Base-by-base conservation (phyloP, 331 rosid species). In the Erythrophleum ivorense region DNA sequence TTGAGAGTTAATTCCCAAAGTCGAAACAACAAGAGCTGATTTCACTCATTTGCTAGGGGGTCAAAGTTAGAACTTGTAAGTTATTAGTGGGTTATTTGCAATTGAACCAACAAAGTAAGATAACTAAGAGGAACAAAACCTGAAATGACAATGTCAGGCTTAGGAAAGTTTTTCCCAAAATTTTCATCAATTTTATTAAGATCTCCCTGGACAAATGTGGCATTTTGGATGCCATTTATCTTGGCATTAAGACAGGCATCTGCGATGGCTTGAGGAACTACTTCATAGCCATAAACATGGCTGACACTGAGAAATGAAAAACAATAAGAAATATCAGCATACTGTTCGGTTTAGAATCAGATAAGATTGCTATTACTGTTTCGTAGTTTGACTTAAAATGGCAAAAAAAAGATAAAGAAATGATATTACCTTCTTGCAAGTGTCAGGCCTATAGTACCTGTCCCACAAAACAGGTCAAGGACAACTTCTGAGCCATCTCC, bases 381-480 rank as follows among this genome's bases (percentile, higher is more conserved):
- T 66, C 40, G 46, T 31, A 8, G 53, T 67, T 73, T 54, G 70
- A 74, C 58, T 67, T 29, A 24, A 62, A 77, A 71, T 34, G 60
- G 71, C 4, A 34, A 78, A 60, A 85, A 19, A n/a, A 59, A 38
- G 68, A 52, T 78, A 19, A 54, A 62, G 68, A 58, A 12, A 67
- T 68, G 43, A 59, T 58, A 31, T 75, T 84, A 95, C 99, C 94
- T 91, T 87, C 84, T 86, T 55, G 99, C 99, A 71, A 95, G 96
- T 57, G 98, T 86, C 81, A 95, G 88, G 85, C 99, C 98, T 73
- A 95, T 95, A 62, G 99, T 93, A 77, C 99, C 99, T 12, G 99
- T 95, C 80, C 98, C 99, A 86, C 99, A 95, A 89, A 95, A 95
- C 78, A 95, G 87, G 91, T 95, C 99, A 75, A 95, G 99, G 81